Evolutionary conservation across 139 green algal genomes (phyloP), one percentile per base, ranked within the genome.

Genomic region (Chlamydomonas incerta): DNA sequence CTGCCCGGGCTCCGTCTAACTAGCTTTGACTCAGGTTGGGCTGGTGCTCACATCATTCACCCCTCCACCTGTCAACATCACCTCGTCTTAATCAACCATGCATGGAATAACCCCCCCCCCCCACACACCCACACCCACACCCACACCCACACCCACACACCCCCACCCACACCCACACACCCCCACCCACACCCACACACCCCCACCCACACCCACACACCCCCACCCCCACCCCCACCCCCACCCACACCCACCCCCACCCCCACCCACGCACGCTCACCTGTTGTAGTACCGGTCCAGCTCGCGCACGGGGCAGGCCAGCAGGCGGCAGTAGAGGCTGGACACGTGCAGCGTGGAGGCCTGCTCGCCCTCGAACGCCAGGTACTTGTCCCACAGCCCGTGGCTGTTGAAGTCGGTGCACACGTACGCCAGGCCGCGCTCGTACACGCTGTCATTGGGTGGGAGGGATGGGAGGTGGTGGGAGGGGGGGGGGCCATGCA

Each of bases 371-470:
- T 66, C 60, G 62, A 92, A 96, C 14, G 83, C 65, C 0, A 98
- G 50, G 80, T 93, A 96, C 91, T 96, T 95, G 88, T 97, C 92
- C 95, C 95, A 98, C 57, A 98, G 74, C 13, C 47, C 73, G 85
- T 95, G 88, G 15, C 90, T 81, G 31, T 91, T 60, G 87, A 93
- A 97, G 88, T 98, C 95, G 8, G 86, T 91, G 28, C 82, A 90
- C 2, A 93, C 87, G 75, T 92, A 93, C 0, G 87, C 88, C 57
- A 96, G 50, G 0, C 81, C 94, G 15, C 91, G 88, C 82, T 98
- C 95, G 86, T 94, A 97, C 63, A 97, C 74, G 52, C 95, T 98
- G 94, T 75, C n/a, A n/a, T n/a, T n/a, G n/a, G n/a, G n/a, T 46
- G 47, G n/a, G 1, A 23, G 13, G 62, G 62, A 68, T 14, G 28